Conservation (phyloP, 352 stramenopile genomes). For the Phytophthora constricta region DNA sequence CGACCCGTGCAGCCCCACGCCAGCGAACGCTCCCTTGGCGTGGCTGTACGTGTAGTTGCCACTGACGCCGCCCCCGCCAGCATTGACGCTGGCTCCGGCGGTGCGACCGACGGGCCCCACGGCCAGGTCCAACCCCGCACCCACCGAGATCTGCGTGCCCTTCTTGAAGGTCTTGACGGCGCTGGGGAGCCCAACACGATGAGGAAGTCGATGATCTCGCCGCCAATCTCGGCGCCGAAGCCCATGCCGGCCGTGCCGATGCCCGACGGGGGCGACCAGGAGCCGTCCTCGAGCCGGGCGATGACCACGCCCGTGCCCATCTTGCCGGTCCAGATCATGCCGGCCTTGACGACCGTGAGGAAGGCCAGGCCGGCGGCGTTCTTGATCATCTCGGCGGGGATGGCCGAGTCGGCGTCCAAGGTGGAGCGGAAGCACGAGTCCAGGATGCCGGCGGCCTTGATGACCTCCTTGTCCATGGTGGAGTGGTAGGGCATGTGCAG, state of each 20-base stretch:
- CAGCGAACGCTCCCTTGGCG: constrained; percentile 82
- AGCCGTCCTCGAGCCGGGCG: constrained; percentile 77
- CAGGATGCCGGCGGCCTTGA: constrained; percentile 84
- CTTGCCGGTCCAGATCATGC: constrained; percentile 86
- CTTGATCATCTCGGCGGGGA: constrained; percentile 83
- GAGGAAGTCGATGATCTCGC: constrained; percentile 91
- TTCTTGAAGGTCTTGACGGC: constrained; percentile 88
- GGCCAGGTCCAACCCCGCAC: constrained; percentile 77
- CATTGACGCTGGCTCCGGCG: constrained; percentile 78
- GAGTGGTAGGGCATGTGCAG: constrained; percentile 89
- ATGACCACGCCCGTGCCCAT: constrained; percentile 86
- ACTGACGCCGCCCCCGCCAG: constrained; percentile 75
- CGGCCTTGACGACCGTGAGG: constrained; percentile 88
- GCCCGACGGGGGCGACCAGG: constrained; percentile 83
- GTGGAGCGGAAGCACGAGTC: constrained; percentile 86
- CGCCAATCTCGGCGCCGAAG: constrained; percentile 85
- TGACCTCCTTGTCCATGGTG: constrained; percentile 88
- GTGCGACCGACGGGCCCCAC: constrained; percentile 75
- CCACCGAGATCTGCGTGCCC: constrained; percentile 82
- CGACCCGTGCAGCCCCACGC: constrained; percentile 80
- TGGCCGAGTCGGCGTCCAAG: constrained; percentile 72
- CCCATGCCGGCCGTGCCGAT: constrained; percentile 84
- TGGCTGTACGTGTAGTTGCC: constrained; percentile 90
- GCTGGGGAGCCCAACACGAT: constrained; percentile 80
- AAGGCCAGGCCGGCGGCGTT: constrained; percentile 81